A percentile compares a stretch with the other conserved stretches of the same genome.
Evolutionary conservation across 2,329 filamentous ascomycete species (phyloP).

Genomic region (Drechmeria coniospora): DNA sequence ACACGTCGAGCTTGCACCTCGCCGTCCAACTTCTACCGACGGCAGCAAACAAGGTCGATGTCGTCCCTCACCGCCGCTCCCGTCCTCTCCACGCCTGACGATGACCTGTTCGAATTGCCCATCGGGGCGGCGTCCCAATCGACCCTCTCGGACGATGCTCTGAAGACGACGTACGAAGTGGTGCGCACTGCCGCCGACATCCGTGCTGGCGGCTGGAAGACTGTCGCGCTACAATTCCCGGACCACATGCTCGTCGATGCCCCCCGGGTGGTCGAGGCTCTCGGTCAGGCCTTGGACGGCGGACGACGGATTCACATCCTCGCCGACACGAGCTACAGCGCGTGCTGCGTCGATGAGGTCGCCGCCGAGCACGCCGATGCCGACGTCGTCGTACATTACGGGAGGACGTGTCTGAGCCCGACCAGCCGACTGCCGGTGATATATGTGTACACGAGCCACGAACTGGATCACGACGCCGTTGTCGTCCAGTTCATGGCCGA

Average conservation of each 20-base stretch:
- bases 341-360: slow-evolving; percentile 93
- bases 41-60: too few relatives aligned
- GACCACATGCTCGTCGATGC: slow-evolving; percentile 85
- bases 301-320: slow-evolving; percentile 76
- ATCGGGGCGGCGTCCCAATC: slow-evolving; percentile 19
- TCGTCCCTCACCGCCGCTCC: slow-evolving; percentile 36
- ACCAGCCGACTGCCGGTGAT: slow-evolving; percentile 77
- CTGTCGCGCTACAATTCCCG: slow-evolving; percentile 87
- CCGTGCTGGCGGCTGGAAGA: slow-evolving; percentile 50
- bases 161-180: slow-evolving; percentile 72
- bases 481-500: slow-evolving; percentile 46
- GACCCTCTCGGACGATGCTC: slow-evolving; percentile 45
- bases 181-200: slow-evolving; percentile 65
- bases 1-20: too few relatives aligned
- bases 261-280: slow-evolving; percentile 56
- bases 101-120: slow-evolving; percentile 39
- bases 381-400: slow-evolving; percentile 88
- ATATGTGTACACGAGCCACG: slow-evolving; percentile 71
- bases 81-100: slow-evolving; percentile 48
- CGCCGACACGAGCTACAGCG: slow-evolving; percentile 90
- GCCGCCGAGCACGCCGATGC: slow-evolving; percentile 87
- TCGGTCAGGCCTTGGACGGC: too few relatives aligned
- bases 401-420: slow-evolving; percentile 79
- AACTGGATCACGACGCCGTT: slow-evolving; percentile 46
- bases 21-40: too few relatives aligned